A percentile compares a stretch with the other conserved stretches of the same genome.
phyloP scores from a whole-genome alignment of 345 rosid species.

The Physaria fendleri region DNA sequence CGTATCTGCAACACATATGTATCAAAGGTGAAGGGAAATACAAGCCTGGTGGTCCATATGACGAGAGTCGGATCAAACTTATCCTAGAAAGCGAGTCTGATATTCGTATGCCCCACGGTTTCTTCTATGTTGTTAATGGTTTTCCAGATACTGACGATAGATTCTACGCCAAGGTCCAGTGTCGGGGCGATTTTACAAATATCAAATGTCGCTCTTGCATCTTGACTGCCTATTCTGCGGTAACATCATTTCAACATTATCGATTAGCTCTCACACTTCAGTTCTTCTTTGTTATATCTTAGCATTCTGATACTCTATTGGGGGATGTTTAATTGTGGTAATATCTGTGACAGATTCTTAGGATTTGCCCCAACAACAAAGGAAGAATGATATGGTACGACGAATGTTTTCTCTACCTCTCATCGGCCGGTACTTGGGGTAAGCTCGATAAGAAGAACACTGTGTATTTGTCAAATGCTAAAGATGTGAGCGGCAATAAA shows the following conservation, averaged over 20 bases:
- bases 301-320: neutral
- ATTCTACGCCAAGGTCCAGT: neutral
- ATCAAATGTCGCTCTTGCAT: neutral
- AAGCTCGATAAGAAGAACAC: neutral
- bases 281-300: neutral
- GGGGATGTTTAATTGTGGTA: neutral
- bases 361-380: neutral
- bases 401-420: neutral
- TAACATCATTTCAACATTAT: neutral
- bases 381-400: neutral
- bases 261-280: neutral
- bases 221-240: neutral
- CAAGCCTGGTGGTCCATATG: neutral
- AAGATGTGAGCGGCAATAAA: slow-evolving; percentile 22
- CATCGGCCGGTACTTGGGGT: too few relatives aligned
- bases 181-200: neutral
- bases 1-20: neutral
- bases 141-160: neutral
- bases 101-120: neutral
- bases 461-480: neutral
- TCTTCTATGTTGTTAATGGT: neutral
- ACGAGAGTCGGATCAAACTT: too few relatives aligned
- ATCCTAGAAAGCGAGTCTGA: neutral
- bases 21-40: neutral
- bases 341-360: neutral